Base-by-base conservation (phyloP, 208 protist genomes). In the Leishmania arabica region DNA sequence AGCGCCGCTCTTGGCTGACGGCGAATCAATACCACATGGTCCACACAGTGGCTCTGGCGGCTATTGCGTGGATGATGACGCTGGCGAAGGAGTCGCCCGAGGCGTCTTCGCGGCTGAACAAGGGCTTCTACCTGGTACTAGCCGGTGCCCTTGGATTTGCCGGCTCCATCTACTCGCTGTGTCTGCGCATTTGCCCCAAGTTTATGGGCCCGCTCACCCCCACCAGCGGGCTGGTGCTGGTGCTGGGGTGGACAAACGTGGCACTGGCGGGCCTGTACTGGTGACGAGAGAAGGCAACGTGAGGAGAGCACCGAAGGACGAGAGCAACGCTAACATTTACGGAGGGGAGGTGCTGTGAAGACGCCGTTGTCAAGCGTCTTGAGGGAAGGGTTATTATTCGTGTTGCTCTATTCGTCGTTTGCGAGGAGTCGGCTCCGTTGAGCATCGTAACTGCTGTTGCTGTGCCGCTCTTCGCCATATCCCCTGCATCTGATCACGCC, bases 131-230 rank as follows among this genome's bases (percentile, higher is more conserved):
- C 56, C 83, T 94, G 15, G 78, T 94, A 62, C 64, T 89, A 19
- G 72, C 81, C 27, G 92, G 92, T 53, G 86, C 89, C 3, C 65
- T 85, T 11, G 86, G 90, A 40, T 96, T 96, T 80, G 81, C 84
- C 34, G 88, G 89, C 45, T 93, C 92, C 75, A 93, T 94, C 78
- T 96, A 96, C 82, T 89, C 85, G 7, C 76, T 94, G 56, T 91
- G 85, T 72, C 75, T 92, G 17, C 78, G 83, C 21, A 85, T 84
- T n/a, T 87, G 86, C 51, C 77, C 82, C 21, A 92, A 87, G 77
- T 83, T 82, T 34, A 79, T 96, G 65, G 90, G 90, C 27, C 89
- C 87, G 5, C 54, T 96, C 77, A 94, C 90, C 19, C 92, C 92
- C 0, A 89, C 90, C 75, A 89, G 90, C 34, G 92, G 90, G 4